Conservation (phyloP, 2,329 filamentous ascomycete species). For the Pseudogymnoascus sp. region DNA sequence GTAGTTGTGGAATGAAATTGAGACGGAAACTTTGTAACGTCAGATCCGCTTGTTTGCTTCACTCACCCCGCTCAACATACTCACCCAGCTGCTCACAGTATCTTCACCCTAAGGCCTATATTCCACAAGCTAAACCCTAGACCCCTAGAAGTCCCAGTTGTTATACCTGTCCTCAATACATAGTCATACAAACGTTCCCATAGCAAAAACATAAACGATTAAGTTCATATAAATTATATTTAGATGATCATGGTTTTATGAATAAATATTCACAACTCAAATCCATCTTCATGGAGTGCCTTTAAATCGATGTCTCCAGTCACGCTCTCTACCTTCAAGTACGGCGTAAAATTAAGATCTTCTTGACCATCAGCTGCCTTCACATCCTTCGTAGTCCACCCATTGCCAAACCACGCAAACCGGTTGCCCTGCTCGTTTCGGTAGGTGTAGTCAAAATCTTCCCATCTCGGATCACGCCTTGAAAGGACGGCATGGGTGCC, state of each 20-base stretch:
- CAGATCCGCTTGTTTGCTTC: neutral
- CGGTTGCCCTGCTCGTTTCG: conserved; percentile 22
- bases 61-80: neutral
- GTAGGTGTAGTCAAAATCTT: conserved; percentile 44
- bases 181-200: no score
- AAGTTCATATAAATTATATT: neutral
- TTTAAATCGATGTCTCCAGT: conserved; percentile 50
- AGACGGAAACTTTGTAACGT: neutral
- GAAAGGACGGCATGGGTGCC: conserved; percentile 53
- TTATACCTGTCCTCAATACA: no score
- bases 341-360: conserved; percentile 41
- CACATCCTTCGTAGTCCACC: conserved; percentile 51
- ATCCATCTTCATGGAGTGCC: conserved; percentile 61
- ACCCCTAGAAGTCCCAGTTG: no score
- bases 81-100: no score
- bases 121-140: no score
- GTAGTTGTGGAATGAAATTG: neutral
- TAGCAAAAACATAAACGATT: no score
- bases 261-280: neutral
- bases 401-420: conserved; percentile 56
- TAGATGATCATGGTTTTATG: neutral
- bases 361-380: conserved; percentile 33
- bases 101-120: no score
- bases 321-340: conserved; percentile 39
- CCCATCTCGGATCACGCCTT: conserved; percentile 45